A percentile compares a stretch with the other conserved stretches of the same genome.
phyloP scores from a whole-genome alignment of 805 yeast genomes.

The Kluyveromyces aestuarii region DNA sequence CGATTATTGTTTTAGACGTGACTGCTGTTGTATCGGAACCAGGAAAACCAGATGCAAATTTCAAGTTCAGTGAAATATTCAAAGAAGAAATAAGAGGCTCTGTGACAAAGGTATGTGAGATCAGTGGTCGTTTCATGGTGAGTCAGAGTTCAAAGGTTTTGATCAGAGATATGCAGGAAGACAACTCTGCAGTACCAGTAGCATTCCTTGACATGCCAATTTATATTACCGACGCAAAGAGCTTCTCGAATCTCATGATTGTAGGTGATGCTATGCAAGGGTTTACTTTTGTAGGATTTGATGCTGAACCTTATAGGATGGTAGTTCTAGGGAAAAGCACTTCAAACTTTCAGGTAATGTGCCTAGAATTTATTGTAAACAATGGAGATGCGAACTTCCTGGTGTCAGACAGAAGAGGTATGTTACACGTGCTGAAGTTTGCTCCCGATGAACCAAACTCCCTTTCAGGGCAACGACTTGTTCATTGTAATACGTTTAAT shows the following conservation, averaged over 20 bases:
- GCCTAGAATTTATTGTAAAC: slow-evolving; percentile 56
- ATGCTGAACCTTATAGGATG: slow-evolving; percentile 90
- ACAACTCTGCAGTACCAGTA: slow-evolving; percentile 80
- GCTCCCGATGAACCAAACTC: slow-evolving; percentile 90
- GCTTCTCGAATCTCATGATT: slow-evolving; percentile 72
- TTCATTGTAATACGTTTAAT: slow-evolving; percentile 63
- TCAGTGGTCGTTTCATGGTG: slow-evolving; percentile 74
- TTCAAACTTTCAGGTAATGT: slow-evolving; percentile 47
- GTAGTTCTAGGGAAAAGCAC: slow-evolving; percentile 68
- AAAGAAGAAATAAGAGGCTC: slow-evolving; percentile 78
- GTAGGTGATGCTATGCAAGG: slow-evolving; percentile 71
- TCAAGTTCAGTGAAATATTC: slow-evolving; percentile 62
- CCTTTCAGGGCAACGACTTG: slow-evolving; percentile 64
- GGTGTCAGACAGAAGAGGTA: slow-evolving; percentile 57
- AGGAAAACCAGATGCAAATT: slow-evolving; percentile 73
- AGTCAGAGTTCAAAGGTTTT: slow-evolving; percentile 78
- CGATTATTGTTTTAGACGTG: slow-evolving; percentile 63
- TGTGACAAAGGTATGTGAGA: slow-evolving; percentile 64
- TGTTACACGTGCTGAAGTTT: slow-evolving; percentile 67
- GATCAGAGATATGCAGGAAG: slow-evolving; percentile 77
- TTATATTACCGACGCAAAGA: slow-evolving; percentile 68
- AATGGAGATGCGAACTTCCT: slow-evolving; percentile 61
- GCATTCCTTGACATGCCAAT: slow-evolving; percentile 87
- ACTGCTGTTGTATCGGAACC: slow-evolving; percentile 86
- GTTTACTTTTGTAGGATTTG: slow-evolving; percentile 77